A percentile compares a stretch with the other conserved stretches of the same genome.
Conservation (phyloP, 495 filamentous ascomycete genomes). For the Podospora fimiseda region DNA sequence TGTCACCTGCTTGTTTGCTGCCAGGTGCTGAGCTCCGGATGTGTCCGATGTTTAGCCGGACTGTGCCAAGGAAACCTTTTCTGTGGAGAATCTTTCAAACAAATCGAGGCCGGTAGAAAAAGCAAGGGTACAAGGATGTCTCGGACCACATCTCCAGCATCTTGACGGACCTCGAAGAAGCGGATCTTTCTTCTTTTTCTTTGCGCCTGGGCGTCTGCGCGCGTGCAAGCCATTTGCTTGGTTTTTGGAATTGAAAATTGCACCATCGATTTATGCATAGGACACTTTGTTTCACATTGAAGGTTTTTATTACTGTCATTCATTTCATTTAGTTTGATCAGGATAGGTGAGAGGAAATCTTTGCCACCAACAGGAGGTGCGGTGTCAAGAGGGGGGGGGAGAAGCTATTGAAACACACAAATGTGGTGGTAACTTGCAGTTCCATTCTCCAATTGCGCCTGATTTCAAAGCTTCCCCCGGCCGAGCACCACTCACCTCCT, state of each 20-base stretch:
- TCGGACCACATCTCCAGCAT: constrained; percentile 1
- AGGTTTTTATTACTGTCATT: not conserved
- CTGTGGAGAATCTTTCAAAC: not conserved
- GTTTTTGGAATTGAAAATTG: too few species aligned
- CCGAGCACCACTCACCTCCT: not conserved
- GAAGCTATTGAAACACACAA: not conserved
- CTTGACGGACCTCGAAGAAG: not conserved
- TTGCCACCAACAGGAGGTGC: too few species aligned
- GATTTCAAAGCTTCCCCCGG: constrained; percentile 2
- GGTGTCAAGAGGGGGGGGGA: not conserved
- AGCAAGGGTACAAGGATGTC: constrained; percentile 2
- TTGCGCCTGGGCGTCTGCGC: not conserved
- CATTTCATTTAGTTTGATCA: not conserved
- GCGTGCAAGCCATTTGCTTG: too few species aligned
- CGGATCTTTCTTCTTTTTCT: not conserved
- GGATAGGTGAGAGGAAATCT: too few species aligned
- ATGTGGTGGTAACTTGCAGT: not conserved
- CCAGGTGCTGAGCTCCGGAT: not conserved
- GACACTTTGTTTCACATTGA: not conserved
- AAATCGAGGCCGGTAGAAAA: not conserved
- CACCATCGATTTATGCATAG: not conserved
- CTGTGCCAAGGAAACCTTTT: not conserved
- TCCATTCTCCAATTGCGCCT: constrained; percentile 2
- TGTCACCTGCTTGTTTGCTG: too few species aligned
- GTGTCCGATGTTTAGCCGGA: constrained; percentile 2